phyloP scores from a whole-genome alignment of 495 filamentous ascomycete species.

The Tricharina praecox region DNA sequence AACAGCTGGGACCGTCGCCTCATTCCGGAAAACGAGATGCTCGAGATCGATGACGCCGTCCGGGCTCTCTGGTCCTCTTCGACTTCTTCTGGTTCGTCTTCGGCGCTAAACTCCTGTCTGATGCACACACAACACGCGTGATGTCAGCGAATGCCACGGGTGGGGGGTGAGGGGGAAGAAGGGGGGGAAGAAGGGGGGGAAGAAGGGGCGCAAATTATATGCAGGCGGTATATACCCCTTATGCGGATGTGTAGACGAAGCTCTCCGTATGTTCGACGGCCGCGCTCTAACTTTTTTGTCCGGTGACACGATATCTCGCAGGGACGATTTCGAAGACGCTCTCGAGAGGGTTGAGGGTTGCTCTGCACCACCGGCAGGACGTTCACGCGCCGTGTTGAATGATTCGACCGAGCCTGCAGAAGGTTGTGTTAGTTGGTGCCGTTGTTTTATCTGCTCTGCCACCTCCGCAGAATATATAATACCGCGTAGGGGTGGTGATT shows the following conservation, averaged over 20 bases:
- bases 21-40: conserved; percentile 47
- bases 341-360: conserved; percentile 10
- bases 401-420: conserved; percentile 19
- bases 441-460: too few species aligned
- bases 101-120: conserved; percentile 71
- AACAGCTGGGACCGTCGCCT: conserved; percentile 45
- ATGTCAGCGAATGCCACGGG: conserved; percentile 8
- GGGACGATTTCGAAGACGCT: conserved; percentile 9
- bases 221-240: too few species aligned
- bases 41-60: conserved; percentile 18
- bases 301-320: conserved; percentile 2
- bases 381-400: conserved; percentile 18
- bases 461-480: too few species aligned
- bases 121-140: conserved; percentile 11
- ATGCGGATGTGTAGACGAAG: conserved; percentile 21
- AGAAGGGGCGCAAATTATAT: too few species aligned
- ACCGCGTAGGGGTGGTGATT: too few species aligned
- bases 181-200: too few species aligned
- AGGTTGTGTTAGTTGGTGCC: neutral
- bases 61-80: conserved; percentile 37
- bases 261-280: conserved; percentile 17
- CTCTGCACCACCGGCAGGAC: conserved; percentile 4
- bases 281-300: conserved; percentile 19
- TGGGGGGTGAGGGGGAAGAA: too few species aligned
- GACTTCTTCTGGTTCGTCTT: conserved; percentile 76